phyloP scores from a whole-genome alignment of 768 basidiomycete species.

The Russula vinacea region DNA sequence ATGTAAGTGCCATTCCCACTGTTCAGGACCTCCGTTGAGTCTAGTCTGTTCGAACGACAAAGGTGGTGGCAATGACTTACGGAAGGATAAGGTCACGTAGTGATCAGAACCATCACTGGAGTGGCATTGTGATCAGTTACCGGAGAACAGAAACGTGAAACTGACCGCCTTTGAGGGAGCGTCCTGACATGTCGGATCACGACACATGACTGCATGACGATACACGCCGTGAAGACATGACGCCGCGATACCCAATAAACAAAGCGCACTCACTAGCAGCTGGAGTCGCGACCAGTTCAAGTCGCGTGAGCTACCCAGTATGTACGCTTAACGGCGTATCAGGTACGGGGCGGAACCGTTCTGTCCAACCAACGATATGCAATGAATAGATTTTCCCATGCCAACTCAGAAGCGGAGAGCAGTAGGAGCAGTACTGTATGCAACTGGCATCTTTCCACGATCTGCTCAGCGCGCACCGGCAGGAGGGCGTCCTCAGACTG shows the following conservation, averaged over 20 bases:
- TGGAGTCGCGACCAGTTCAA: background rate
- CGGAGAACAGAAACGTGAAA: background rate
- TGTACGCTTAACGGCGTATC: background rate
- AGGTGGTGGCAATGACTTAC: background rate
- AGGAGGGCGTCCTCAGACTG: background rate
- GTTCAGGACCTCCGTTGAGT: background rate
- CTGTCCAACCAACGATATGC: background rate
- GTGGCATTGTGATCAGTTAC: background rate
- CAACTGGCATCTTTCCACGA: background rate
- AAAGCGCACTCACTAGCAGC: background rate
- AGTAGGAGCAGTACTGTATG: background rate
- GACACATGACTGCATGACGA: background rate
- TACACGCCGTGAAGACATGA: background rate
- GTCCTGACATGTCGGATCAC: slow-evolving; percentile 17
- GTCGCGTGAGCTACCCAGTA: background rate
- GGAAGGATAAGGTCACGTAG: background rate
- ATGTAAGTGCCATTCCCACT: slow-evolving; percentile 10
- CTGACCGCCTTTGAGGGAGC: background rate
- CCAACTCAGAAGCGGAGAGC: background rate
- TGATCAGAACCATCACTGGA: background rate
- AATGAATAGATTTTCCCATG: slow-evolving; percentile 13
- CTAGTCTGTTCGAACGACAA: background rate
- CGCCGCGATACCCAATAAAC: background rate
- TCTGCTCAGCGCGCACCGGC: background rate
- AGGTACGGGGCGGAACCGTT: background rate